Conservation (phyloP, 2,329 filamentous ascomycete species). For the Apiospora aurea region DNA sequence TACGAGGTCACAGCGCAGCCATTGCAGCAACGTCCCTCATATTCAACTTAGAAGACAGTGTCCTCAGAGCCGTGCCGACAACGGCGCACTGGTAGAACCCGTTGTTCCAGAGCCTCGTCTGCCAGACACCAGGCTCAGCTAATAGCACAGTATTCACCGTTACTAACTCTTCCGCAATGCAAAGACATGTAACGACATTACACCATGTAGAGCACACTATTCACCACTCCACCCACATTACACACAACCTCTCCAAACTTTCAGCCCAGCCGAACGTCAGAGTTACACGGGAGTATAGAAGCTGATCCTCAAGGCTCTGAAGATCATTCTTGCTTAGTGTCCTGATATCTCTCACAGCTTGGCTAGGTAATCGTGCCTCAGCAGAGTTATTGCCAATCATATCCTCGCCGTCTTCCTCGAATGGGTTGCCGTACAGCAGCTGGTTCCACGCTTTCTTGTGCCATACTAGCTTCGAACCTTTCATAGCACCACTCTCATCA, state of each 20-base stretch:
- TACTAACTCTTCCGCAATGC: background rate
- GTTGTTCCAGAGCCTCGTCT: no score
- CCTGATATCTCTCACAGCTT: constrained; percentile 49
- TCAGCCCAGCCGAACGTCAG: constrained; percentile 62
- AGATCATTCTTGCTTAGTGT: constrained; percentile 47
- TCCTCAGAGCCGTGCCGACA: no score
- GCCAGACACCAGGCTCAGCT: background rate
- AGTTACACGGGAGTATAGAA: constrained; percentile 59
- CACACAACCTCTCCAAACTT: constrained; percentile 46
- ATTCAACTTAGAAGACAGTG: no score
- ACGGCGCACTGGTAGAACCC: no score
- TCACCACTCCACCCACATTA: constrained; percentile 52
- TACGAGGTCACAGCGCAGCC: no score
- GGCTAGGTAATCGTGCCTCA: constrained; percentile 50
- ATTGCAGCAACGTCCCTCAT: no score
- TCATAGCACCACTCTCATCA: constrained; percentile 64
- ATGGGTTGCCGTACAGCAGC: constrained; percentile 40
- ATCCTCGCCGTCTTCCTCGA: constrained; percentile 5
- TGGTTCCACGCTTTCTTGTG: constrained; percentile 58
- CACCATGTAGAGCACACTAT: background rate
- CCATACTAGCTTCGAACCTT: constrained; percentile 60
- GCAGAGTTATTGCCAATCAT: background rate
- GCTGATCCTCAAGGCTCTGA: constrained; percentile 56
- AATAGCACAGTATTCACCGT: background rate
- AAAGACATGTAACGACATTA: background rate